Evolutionary conservation across 495 filamentous ascomycete species (phyloP).

Genomic region (Penicillium canescens): DNA sequence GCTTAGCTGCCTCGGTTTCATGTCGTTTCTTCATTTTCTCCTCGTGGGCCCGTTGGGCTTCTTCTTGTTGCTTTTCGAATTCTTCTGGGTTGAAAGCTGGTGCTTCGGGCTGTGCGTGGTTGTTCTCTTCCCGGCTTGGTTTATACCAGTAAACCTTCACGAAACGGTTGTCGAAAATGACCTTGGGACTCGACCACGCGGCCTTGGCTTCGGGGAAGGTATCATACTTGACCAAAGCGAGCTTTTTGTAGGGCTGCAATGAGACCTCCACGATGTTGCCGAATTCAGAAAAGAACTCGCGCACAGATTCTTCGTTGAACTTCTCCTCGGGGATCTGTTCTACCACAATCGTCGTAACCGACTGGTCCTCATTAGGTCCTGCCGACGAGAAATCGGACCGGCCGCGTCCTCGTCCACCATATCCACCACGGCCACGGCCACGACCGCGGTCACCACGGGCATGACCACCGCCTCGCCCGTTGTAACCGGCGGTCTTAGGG

Average conservation of each 20-base stretch:
- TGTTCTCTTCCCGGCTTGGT: conserved; percentile 48
- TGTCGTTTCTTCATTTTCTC: conserved; percentile 72
- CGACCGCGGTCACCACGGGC: conserved; percentile 46
- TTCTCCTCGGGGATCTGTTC: conserved; percentile 92
- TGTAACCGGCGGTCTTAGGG: conserved; percentile 64
- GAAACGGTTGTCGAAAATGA: conserved; percentile 95
- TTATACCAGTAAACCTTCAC: conserved; percentile 98
- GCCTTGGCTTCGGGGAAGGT: conserved; percentile 71
- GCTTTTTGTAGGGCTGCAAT: conserved; percentile 72
- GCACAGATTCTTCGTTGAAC: conserved; percentile 71
- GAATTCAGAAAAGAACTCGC: conserved; percentile 82
- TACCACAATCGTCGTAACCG: conserved; percentile 80
- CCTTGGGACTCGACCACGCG: conserved; percentile 88
- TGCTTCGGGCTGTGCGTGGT: conserved; percentile 27
- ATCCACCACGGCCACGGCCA: conserved; percentile 49
- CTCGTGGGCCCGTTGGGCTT: conserved; percentile 77
- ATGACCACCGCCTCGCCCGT: conserved; percentile 25
- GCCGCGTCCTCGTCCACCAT: conserved; percentile 50
- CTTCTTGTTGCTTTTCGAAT: conserved; percentile 72
- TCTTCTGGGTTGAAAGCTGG: conserved; percentile 72
- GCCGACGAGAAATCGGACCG: conserved; percentile 72
- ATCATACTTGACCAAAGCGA: conserved; percentile 82
- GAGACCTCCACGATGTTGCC: conserved; percentile 72
- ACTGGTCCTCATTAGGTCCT: conserved; percentile 72
- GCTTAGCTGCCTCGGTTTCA: conserved; percentile 69